Conservation (phyloP, 23 red algal genomes). For the Gracilaria gracilis region DNA sequence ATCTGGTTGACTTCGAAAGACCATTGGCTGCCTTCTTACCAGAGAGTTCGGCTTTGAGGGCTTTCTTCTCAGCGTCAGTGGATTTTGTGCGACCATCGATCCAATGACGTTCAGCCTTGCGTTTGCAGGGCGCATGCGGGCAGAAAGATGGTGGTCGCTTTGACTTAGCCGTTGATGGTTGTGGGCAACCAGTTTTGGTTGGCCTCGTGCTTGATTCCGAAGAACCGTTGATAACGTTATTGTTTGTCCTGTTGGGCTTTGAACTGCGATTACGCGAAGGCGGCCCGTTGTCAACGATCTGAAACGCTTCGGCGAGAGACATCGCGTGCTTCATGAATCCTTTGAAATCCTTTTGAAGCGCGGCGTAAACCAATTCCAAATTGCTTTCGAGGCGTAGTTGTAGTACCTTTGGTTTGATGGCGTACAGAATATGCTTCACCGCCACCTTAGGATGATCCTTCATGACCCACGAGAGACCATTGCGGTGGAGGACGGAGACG, state of each 20-base stretch:
- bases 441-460: background rate
- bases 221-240: background rate
- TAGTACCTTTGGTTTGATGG: background rate
- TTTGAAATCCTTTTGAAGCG: background rate
- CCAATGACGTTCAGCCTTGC: background rate
- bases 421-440: conserved; percentile 11
- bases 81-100: background rate
- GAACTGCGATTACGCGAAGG: too few species aligned
- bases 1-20: background rate
- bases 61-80: background rate
- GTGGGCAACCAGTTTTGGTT: background rate
- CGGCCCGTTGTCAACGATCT: conserved; percentile 37
- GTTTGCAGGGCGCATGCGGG: background rate
- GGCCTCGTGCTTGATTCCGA: background rate
- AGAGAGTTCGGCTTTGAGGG: background rate
- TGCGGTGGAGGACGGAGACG: background rate
- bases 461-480: background rate
- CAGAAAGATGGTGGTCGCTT: background rate
- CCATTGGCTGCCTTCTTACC: background rate
- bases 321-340: conserved; percentile 29
- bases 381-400: background rate
- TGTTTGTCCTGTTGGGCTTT: background rate
- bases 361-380: background rate
- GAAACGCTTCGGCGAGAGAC: conserved; percentile 4
- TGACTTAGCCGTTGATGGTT: background rate